phyloP scores from a whole-genome alignment of 768 basidiomycete species.

The Galerina sulciceps region DNA sequence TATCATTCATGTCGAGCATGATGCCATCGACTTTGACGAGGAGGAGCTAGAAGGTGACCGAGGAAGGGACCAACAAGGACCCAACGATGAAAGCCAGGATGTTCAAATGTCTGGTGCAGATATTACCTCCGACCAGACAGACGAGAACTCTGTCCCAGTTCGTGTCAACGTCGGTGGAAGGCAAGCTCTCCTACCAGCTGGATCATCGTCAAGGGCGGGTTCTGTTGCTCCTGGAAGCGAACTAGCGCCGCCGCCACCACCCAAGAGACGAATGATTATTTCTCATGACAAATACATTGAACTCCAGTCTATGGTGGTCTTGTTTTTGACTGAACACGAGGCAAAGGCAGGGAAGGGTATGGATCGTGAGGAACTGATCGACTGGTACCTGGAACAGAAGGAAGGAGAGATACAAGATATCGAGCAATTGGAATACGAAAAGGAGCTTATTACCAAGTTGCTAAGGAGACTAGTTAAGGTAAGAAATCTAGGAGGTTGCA shows the following conservation, averaged over 20 bases:
- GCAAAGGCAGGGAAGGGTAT: constrained; percentile 75
- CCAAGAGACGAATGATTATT: constrained; percentile 85
- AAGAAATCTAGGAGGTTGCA: constrained; percentile 17
- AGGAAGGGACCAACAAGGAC: constrained; percentile 36
- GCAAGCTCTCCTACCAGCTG: constrained; percentile 24
- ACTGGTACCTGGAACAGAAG: constrained; percentile 94
- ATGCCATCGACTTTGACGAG: constrained; percentile 97
- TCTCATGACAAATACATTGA: constrained; percentile 95
- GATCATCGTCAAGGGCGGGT: constrained; percentile 43
- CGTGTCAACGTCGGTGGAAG: constrained; percentile 35
- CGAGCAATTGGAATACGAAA: constrained; percentile 89
- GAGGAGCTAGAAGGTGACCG: constrained; percentile 73
- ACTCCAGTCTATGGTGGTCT: constrained; percentile 85
- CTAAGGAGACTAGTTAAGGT: constrained; percentile 92
- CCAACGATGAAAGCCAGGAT: constrained; percentile 43
- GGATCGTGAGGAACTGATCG: constrained; percentile 89
- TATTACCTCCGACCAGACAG: constrained; percentile 48
- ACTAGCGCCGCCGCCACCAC: constrained; percentile 40
- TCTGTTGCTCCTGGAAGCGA: constrained; percentile 37
- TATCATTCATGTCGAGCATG: constrained; percentile 99
- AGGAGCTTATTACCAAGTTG: constrained; percentile 88
- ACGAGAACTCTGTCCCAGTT: constrained; percentile 50
- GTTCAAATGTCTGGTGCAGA: constrained; percentile 69
- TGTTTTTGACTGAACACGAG: constrained; percentile 82
- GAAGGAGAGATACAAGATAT: constrained; percentile 84